These are phyloP conservation scores for Gossypioides kirkii DNA, from an alignment of 345 rosid genomes.

Conservation along the genomic window DNA sequence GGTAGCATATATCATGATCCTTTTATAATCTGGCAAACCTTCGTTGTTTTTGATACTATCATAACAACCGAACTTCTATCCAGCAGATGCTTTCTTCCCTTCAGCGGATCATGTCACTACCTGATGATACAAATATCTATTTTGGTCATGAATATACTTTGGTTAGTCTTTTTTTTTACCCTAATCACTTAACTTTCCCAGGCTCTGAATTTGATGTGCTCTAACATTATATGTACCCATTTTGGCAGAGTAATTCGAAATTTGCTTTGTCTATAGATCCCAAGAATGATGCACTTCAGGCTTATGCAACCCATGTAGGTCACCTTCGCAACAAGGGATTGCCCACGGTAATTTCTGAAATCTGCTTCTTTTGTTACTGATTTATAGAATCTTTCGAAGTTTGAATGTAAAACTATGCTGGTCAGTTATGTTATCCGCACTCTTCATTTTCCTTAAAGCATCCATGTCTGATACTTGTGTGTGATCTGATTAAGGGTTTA, in stretches of 20 bases:
- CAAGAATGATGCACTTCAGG: slow-evolving; percentile 72
- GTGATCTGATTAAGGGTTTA: background rate
- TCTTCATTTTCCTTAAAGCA: background rate
- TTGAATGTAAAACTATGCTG: background rate
- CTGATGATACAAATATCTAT: slow-evolving; percentile 77
- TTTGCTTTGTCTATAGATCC: slow-evolving; percentile 93
- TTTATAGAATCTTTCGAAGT: background rate
- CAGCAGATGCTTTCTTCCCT: slow-evolving; percentile 86
- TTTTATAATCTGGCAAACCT: background rate
- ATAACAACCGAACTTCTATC: slow-evolving; percentile 11
- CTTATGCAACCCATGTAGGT: slow-evolving; percentile 71
- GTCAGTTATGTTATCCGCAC: background rate
- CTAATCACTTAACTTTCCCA: slow-evolving; percentile 2
- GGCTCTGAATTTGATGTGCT: background rate
- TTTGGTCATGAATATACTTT: slow-evolving; percentile 93
- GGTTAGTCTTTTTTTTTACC: slow-evolving; percentile 41
- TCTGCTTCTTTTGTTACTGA: background rate
- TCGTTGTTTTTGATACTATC: slow-evolving; percentile 3
- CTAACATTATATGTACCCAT: background rate
- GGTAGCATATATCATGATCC: background rate
- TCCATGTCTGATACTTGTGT: background rate
- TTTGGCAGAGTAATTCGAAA: slow-evolving; percentile 73
- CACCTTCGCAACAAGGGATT: slow-evolving; percentile 76
- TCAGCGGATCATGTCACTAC: slow-evolving; percentile 63
- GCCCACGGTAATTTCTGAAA: slow-evolving; percentile 57